phyloP scores from a whole-genome alignment of 2,329 filamentous ascomycete species.

The Hymenoscyphus scutula region DNA sequence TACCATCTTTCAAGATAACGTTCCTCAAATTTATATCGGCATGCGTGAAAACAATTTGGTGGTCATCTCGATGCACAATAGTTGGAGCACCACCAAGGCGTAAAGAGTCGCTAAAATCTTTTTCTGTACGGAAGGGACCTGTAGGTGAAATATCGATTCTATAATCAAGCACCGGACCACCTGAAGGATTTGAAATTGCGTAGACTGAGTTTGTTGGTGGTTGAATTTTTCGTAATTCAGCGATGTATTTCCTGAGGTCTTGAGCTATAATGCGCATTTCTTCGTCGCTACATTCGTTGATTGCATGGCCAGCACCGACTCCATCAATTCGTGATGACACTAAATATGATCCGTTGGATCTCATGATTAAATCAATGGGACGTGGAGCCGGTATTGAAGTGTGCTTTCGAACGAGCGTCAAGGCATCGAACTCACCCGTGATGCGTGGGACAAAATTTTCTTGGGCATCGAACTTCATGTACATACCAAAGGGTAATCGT shows the following conservation, averaged over 20 bases:
- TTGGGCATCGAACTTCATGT: slow-evolving; percentile 16
- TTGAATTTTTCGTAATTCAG: slow-evolving; percentile 15
- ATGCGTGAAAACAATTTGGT: slow-evolving; percentile 45
- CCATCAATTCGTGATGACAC: slow-evolving; percentile 17
- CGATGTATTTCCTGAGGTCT: slow-evolving; percentile 16
- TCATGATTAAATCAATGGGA: slow-evolving; percentile 15
- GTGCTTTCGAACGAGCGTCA: slow-evolving; percentile 12
- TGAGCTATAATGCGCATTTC: slow-evolving; percentile 16
- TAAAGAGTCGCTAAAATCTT: slow-evolving; percentile 17
- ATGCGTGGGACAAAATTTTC: slow-evolving; percentile 10
- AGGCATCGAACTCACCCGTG: slow-evolving; percentile 16
- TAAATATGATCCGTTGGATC: slow-evolving; percentile 12
- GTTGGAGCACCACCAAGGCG: slow-evolving; percentile 8
- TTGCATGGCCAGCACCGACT: slow-evolving; percentile 8
- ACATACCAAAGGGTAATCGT: slow-evolving; percentile 20
- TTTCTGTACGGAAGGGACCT: slow-evolving; percentile 16
- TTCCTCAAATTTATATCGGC: slow-evolving; percentile 48
- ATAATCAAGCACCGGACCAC: slow-evolving; percentile 17
- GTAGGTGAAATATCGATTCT: slow-evolving; percentile 14
- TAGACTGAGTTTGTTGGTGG: slow-evolving; percentile 8
- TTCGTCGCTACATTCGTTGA: slow-evolving; percentile 16
- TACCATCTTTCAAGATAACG: slow-evolving; percentile 41
- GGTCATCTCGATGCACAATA: slow-evolving; percentile 14
- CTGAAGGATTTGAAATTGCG: slow-evolving; percentile 15
- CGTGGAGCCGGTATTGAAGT: slow-evolving; percentile 15